Percentiles rank a stretch among this genome's conserved stretches.
These are phyloP conservation scores for Camelina hispida DNA, from an alignment of 345 rosid genomes.

Conservation along the genomic window DNA sequence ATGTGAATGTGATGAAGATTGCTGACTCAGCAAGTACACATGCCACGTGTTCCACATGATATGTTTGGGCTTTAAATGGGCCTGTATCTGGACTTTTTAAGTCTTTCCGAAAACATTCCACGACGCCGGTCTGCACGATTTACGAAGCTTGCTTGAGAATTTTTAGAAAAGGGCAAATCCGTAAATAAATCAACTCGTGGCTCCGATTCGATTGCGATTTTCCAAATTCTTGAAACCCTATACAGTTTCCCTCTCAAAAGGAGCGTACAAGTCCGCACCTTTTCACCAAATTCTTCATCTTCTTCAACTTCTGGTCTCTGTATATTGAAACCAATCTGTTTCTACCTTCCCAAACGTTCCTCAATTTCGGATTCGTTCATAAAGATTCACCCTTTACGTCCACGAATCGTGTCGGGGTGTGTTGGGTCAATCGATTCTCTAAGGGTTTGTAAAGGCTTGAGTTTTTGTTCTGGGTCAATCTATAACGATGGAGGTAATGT, in stretches of 20 bases:
- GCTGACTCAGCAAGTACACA: constrained; percentile 26
- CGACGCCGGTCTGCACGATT: constrained; percentile 1
- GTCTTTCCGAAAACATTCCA: not conserved
- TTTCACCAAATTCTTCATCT: not conserved
- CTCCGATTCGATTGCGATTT: not conserved
- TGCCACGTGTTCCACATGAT: constrained; percentile 20
- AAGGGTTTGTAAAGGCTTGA: not conserved
- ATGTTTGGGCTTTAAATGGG: constrained; percentile 30
- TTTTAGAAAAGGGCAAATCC: constrained; percentile 1
- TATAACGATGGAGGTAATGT: constrained; percentile 44
- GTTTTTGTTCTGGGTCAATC: not conserved
- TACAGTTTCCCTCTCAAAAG: constrained; percentile 34
- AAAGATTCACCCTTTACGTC: not conserved
- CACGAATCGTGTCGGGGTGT: not conserved
- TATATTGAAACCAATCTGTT: not conserved
- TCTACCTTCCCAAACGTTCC: not conserved
- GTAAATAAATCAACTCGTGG: not conserved
- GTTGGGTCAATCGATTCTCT: not conserved
- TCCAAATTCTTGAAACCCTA: not conserved
- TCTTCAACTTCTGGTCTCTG: not conserved
- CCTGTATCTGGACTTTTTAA: not conserved
- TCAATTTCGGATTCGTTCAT: not conserved
- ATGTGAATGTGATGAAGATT: constrained; percentile 20
- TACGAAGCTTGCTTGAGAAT: constrained; percentile 32
- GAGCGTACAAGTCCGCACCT: constrained; percentile 1